phyloP scores from a whole-genome alignment of 164 flowering plant genomes.

The Nymphaea thermarum region DNA sequence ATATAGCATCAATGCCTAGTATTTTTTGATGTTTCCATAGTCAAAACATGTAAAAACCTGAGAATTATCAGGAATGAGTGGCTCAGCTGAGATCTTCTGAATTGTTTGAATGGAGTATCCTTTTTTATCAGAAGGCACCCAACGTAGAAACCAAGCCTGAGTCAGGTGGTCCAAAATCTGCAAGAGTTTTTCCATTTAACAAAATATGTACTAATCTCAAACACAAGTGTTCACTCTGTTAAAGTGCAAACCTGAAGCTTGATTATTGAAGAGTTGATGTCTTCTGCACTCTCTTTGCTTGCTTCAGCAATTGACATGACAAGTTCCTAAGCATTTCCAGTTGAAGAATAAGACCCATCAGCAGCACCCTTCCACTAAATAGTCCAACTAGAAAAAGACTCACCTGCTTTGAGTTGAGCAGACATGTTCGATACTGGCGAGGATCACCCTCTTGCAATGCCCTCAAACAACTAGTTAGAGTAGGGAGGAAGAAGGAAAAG shows the following conservation, averaged over 20 bases:
- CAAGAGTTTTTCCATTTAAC: constrained; percentile 2
- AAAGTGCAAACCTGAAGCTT: constrained; percentile 66
- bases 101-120: constrained; percentile 7
- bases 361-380: no score
- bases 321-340: constrained; percentile 42
- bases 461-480: constrained; percentile 56
- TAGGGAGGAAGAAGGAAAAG: no score
- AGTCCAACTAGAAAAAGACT: neutral
- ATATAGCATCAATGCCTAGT: no score
- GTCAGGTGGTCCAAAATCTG: constrained; percentile 89
- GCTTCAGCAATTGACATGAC: constrained; percentile 57
- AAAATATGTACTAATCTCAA: neutral
- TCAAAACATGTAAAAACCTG: constrained; percentile 34
- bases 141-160: constrained; percentile 75
- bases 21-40: neutral
- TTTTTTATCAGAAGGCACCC: constrained; percentile 30
- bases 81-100: constrained; percentile 35
- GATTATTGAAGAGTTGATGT: constrained; percentile 61
- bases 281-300: constrained; percentile 85
- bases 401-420: constrained; percentile 74
- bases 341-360: no score
- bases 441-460: constrained; percentile 77
- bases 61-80: constrained; percentile 43
- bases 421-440: constrained; percentile 41
- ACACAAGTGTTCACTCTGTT: neutral